A percentile compares a stretch with the other conserved stretches of the same genome.
These are phyloP conservation scores for Aquilaria sinensis DNA, from an alignment of 345 rosid species.

Conservation along the genomic window DNA sequence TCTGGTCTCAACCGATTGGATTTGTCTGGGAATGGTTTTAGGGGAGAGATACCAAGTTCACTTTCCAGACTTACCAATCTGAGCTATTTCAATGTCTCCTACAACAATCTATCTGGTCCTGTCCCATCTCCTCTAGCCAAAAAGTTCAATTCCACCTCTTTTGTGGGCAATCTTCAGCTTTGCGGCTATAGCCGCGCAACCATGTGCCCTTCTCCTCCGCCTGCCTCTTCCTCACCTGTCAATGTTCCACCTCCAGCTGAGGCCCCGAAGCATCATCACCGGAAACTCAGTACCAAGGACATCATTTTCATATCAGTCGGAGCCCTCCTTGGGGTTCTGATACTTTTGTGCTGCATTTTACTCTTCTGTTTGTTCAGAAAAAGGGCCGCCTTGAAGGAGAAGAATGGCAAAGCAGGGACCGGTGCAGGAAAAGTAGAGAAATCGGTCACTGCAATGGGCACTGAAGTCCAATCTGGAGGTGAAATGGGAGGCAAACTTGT, in stretches of 20 bases:
- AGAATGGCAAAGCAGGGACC: conserved; percentile 32
- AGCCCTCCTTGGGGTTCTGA: conserved; percentile 49
- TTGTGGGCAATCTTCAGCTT: conserved; percentile 78
- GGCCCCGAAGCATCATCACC: conserved; percentile 34
- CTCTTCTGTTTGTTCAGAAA: conserved; percentile 63
- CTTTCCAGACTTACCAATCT: conserved; percentile 51
- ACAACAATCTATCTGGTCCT: conserved; percentile 75
- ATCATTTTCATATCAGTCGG: conserved; percentile 70
- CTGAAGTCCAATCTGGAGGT: conserved; percentile 55
- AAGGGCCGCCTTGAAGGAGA: conserved; percentile 43
- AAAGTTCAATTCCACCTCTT: conserved; percentile 83
- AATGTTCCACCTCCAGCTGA: conserved; percentile 16
- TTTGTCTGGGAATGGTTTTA: conserved; percentile 61
- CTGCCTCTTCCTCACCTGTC: conserved; percentile 40
- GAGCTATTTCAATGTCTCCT: conserved; percentile 73
- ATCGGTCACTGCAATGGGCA: conserved; percentile 23
- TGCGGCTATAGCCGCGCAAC: conserved; percentile 74
- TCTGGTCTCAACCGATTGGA: conserved; percentile 51
- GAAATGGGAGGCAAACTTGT: conserved; percentile 94
- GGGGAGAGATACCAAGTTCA: conserved; percentile 64
- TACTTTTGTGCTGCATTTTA: conserved; percentile 59
- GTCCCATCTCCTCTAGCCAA: conserved; percentile 61
- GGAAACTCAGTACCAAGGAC: conserved; percentile 59
- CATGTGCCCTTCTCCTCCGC: conserved; percentile 53
- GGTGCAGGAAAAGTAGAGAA: conserved; percentile 36